Evolutionary conservation across 2,329 filamentous ascomycete species (phyloP).

Genomic region (Escovopsis sp.): DNA sequence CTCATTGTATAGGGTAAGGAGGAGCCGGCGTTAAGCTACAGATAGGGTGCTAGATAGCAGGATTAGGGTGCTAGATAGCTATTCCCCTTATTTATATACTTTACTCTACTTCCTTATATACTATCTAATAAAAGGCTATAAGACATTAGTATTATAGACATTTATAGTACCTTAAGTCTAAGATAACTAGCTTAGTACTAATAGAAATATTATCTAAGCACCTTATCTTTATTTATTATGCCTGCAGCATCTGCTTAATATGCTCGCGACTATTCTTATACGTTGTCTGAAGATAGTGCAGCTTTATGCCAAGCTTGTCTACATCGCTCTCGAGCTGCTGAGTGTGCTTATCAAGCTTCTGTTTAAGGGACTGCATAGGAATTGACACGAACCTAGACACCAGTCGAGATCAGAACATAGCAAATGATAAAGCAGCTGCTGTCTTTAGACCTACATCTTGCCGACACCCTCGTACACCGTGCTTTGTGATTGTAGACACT

Average conservation of each 20-base stretch:
- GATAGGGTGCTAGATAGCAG: no score
- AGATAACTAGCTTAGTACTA: no score
- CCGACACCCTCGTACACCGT: constrained; percentile 88
- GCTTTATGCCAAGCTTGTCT: constrained; percentile 67
- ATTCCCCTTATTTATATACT: no score
- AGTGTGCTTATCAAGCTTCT: constrained; percentile 60
- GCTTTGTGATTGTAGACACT: constrained; percentile 57
- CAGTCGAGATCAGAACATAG: constrained; percentile 1
- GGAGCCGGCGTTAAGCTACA: no score
- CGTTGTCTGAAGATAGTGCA: constrained; percentile 88
- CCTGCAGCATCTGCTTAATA: constrained; percentile 65
- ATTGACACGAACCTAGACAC: constrained; percentile 67
- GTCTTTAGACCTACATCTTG: constrained; percentile 59
- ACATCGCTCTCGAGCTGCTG: constrained; percentile 65
- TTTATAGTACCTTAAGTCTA: no score
- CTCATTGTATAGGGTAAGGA: no score
- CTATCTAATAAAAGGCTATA: no score
- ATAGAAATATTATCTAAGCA: no score
- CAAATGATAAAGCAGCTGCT: constrained; percentile 1
- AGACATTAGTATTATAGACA: no score
- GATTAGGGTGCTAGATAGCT: no score
- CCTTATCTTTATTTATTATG: no score
- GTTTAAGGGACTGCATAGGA: constrained; percentile 55
- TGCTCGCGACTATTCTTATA: constrained; percentile 87
- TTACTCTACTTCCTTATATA: no score